phyloP scores from a whole-genome alignment of 192 early-diverging fungal genomes.

The Bifiguratus adelaidae region DNA sequence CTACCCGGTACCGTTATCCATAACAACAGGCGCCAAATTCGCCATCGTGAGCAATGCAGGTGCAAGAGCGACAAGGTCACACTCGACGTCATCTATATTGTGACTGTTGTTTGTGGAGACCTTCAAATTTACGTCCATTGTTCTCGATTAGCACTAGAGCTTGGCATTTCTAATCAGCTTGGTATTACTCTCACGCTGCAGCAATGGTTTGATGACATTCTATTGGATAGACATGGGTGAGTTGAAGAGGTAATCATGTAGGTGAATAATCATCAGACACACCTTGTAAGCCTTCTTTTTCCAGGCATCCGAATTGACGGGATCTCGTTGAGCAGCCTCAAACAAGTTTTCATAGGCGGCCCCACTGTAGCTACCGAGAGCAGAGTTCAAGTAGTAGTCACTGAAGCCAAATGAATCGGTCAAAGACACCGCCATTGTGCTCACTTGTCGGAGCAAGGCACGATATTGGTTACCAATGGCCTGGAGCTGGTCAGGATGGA shows the following conservation, averaged over 20 bases:
- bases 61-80: no score
- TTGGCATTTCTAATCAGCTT: no score
- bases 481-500: constrained; percentile 24
- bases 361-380: constrained; percentile 58
- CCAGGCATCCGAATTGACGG: constrained; percentile 9
- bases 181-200: no score
- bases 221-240: no score
- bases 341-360: constrained; percentile 57
- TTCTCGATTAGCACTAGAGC: no score
- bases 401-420: constrained; percentile 67
- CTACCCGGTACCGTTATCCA: constrained; percentile 98
- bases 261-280: not conserved
- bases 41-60: constrained; percentile 15
- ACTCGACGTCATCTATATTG: no score
- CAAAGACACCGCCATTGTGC: constrained; percentile 56
- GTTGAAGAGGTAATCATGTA: no score
- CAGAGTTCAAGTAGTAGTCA: constrained; percentile 55
- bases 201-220: no score
- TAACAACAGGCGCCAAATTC: constrained; percentile 74
- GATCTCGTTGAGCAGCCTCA: constrained; percentile 21
- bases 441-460: constrained; percentile 31
- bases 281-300: constrained; percentile 9
- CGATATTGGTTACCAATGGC: not conserved
- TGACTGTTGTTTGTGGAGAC: no score
- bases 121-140: no score